A percentile compares a stretch with the other conserved stretches of the same genome.
phyloP scores from a whole-genome alignment of 208 protist genomes.

The Leishmania major region DNA sequence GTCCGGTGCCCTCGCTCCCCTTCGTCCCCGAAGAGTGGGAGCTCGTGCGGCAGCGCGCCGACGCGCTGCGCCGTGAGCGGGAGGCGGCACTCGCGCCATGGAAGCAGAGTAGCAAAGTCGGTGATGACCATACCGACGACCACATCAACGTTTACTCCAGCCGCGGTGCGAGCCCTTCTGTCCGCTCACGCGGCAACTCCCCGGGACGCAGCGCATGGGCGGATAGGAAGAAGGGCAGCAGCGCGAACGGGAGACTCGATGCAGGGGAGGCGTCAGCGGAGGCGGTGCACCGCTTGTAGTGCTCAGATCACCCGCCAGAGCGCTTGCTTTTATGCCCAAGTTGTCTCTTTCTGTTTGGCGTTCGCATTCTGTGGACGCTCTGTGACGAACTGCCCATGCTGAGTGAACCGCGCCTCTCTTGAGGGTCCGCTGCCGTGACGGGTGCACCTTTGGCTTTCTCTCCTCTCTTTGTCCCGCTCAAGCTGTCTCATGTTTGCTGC shows the following conservation, averaged over 20 bases:
- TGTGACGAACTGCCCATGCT: not conserved
- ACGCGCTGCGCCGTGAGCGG: slow-evolving; percentile 17
- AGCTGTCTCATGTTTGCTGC: not conserved
- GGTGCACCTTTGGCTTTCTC: not conserved
- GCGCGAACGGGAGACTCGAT: not conserved
- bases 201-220: too few relatives aligned
- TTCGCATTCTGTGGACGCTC: not conserved
- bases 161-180: not conserved
- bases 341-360: not conserved
- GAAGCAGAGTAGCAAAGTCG: not conserved
- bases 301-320: not conserved
- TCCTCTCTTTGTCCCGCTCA: not conserved
- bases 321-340: slow-evolving; percentile 17
- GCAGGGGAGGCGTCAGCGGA: not conserved
- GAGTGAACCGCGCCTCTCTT: not conserved
- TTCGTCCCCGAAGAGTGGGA: slow-evolving; percentile 50
- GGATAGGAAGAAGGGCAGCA: not conserved
- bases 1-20: slow-evolving; percentile 49
- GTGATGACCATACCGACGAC: not conserved
- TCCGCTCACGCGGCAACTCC: too few relatives aligned
- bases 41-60: slow-evolving; percentile 18
- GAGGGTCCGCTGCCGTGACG: not conserved
- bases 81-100: slow-evolving; percentile 21
- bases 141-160: slow-evolving; percentile 1
- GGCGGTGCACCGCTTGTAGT: slow-evolving; percentile 6